Evolutionary conservation across 1,284 basidiomycete genomes (phyloP).

Genomic region (Puccinia horiana): DNA sequence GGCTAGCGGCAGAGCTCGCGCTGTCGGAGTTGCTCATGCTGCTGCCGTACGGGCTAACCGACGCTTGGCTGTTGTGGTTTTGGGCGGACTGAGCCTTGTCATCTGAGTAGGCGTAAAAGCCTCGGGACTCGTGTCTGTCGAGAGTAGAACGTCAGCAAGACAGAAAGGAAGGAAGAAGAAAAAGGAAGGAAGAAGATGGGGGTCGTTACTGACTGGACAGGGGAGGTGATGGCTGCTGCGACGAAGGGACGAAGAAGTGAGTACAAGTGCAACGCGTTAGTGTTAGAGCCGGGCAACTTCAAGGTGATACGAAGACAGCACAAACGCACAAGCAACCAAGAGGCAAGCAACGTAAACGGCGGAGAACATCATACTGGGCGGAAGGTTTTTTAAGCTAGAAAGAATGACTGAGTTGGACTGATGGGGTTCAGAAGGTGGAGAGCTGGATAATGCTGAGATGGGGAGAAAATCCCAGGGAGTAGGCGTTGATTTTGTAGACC

Average conservation of each 20-base stretch:
- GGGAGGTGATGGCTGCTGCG: neutral
- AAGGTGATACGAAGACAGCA: neutral
- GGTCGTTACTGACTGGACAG: neutral
- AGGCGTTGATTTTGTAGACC: neutral
- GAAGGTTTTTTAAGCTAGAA: neutral
- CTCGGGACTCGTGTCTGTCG: neutral
- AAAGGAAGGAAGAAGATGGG: neutral
- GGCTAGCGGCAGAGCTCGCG: neutral
- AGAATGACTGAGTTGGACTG: neutral
- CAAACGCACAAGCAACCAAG: neutral
- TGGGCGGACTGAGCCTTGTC: neutral
- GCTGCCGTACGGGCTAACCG: neutral
- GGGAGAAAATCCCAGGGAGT: neutral
- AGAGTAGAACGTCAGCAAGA: neutral
- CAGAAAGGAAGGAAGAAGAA: neutral
- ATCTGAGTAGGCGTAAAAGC: neutral
- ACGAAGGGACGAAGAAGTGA: neutral
- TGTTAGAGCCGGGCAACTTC: neutral
- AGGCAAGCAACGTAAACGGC: slow-evolving; percentile 2
- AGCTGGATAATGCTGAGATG: neutral
- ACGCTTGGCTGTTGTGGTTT: neutral
- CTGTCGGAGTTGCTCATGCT: neutral
- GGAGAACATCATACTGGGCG: neutral
- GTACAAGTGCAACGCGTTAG: neutral
- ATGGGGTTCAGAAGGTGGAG: neutral